phyloP scores from a whole-genome alignment of 495 filamentous ascomycete species.

The Penicillium turbatum region DNA sequence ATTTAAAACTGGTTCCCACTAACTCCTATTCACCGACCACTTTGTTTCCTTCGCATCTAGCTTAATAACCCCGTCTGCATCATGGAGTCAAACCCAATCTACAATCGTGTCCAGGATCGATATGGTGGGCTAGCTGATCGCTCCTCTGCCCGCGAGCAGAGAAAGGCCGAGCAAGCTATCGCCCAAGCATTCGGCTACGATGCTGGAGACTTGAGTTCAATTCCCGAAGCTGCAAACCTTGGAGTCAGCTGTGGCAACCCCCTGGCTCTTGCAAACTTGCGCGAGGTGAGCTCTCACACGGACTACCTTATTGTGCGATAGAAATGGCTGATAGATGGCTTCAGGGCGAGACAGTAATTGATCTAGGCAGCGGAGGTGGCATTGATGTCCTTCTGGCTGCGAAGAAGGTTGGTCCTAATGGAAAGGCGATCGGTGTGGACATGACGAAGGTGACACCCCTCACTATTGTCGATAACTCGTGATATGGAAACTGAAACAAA shows the following conservation, averaged over 20 bases:
- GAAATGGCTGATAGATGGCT: too few species aligned
- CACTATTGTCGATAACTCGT: too few species aligned
- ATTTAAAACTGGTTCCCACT: too few species aligned
- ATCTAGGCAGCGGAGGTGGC: conserved; percentile 59
- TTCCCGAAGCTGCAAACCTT: conserved; percentile 57
- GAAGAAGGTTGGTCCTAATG: conserved; percentile 49
- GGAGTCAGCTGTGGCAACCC: conserved; percentile 69
- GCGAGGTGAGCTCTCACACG: conserved; percentile 34
- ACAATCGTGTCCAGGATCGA: conserved; percentile 13
- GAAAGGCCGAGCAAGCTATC: conserved; percentile 35
- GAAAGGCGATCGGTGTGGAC: conserved; percentile 59
- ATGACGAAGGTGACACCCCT: conserved; percentile 52
- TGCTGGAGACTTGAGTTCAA: conserved; percentile 46
- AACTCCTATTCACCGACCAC: background rate
- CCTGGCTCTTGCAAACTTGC: conserved; percentile 49
- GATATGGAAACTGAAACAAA: background rate
- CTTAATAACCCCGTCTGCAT: too few species aligned
- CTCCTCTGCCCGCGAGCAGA: background rate
- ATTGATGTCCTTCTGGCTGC: conserved; percentile 63
- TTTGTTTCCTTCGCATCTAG: background rate
- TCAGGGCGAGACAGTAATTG: conserved; percentile 60
- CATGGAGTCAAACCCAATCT: conserved; percentile 4
- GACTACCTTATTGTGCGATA: background rate
- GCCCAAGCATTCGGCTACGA: conserved; percentile 60
- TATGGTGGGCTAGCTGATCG: conserved; percentile 14